Base-by-base conservation (phyloP, 306 rosid species). In the Comarum palustre region DNA sequence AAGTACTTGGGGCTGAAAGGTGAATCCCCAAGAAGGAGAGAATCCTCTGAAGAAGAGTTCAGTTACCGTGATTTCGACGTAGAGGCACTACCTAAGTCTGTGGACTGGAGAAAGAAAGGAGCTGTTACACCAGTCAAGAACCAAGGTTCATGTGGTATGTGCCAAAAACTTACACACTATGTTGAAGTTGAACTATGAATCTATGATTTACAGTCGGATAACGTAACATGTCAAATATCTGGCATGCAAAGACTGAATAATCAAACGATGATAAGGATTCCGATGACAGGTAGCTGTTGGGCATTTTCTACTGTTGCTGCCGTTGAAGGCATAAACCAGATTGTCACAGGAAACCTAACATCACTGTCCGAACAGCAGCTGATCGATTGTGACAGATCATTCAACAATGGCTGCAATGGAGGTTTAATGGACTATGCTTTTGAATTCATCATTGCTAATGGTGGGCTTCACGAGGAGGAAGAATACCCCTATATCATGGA, bases 401-500 rank as follows among this genome's bases (percentile, higher is more conserved):
- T 78, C 76, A 81, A 84, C 75, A 77, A 67, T 45, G 88, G 88
- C 48, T 85, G 88, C 82, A 70, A 71, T 34, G 88, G 88, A 0
- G 88, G 86, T 36, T 29, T 71, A 19, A 85, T 85, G 86, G 88
- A 82, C 66, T 82, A 82, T 12, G 86, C 86, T 10, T 85, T 85
- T 54, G 63, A 66, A 64, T 85, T 54, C 72, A 85, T 85, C 54
- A 79, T 70, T 31, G 46, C 75, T 1, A 85, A 54, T 17, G 81
- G 82, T 11, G 86, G 88, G 8, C 88, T 85, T 24, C 80, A 69
- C 75, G 71, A 71, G 78, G 89, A 85, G 71, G 86, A 82, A 1
- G 86, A 82, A 36, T 85, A 85, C 77, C 86, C 86, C 4, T 85
- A 85, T 51, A 75, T 89, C 1, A 91, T 91, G 99, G 90, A 88